Evolutionary conservation across 495 filamentous ascomycete species (phyloP), one percentile per base, ranked within the genome.

Genomic region (Tuber borchii): DNA sequence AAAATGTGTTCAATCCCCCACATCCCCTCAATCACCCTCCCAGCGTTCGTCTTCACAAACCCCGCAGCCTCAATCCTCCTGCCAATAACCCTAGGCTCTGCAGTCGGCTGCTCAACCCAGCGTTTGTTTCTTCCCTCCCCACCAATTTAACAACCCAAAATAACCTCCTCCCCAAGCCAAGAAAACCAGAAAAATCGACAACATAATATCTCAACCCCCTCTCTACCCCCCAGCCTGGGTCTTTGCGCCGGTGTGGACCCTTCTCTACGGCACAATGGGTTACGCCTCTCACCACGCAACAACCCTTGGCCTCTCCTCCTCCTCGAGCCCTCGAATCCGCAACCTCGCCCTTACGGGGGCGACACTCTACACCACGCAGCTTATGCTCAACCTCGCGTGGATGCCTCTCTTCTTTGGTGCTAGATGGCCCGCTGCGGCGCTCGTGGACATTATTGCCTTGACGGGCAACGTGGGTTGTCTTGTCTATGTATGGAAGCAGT

Each of bases 401-500:
- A 97, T 95, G 93, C 95, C 95, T 2, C 88, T 97, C 14, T 98
- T 97, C 87, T 97, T 97, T 82, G 87, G 88, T 1, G 78, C 91
- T 45, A 87, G 89, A 56, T 87, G 88, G 39, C 92, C 93, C 4
- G 87, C 90, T 74, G 88, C 89, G 82, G 94, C 93, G 1, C 88
- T 93, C 14, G 88, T 87, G 7, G 92, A 97, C 85, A 90, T 96
- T 71, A 85, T 91, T 3, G 87, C 90, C 1, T 85, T 97, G 17
- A 87, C 89, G 2, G 93, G 90, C 1, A 85, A 90, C 8, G 90
- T 91, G 26, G 88, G 87, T 0, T 91, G 92, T 74, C 78, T 97
- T 71, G 87, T 91, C 20, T 91, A 90, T 77, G 83, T 91, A 48
- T 97, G 92, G 89, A 89, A 90, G 68, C 84, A 89, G 70, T 88